Conservation (phyloP, 2,329 filamentous ascomycete genomes). For the Alternaria burnsii region DNA sequence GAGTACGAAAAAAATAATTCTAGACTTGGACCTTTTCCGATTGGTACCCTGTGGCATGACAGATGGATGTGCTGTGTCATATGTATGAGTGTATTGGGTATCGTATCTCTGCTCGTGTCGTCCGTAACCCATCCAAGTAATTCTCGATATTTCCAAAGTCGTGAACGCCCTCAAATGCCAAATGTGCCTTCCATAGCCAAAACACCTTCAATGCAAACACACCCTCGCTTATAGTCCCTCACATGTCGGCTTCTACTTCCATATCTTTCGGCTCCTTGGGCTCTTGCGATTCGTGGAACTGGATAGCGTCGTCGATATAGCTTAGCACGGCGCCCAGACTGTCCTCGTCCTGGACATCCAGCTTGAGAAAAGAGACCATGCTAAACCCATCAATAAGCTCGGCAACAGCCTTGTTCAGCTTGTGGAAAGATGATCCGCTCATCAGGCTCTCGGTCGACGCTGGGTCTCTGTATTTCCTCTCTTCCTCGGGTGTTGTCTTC, state of each 20-base stretch:
- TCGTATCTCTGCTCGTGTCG: slow-evolving; percentile 7
- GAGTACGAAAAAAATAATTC: not conserved
- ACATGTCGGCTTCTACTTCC: slow-evolving; percentile 8
- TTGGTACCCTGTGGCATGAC: not conserved
- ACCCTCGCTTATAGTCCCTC: not conserved
- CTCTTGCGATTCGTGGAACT: slow-evolving; percentile 92
- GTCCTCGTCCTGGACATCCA: slow-evolving; percentile 91
- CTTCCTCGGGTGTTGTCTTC: slow-evolving; percentile 54
- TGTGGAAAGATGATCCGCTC: slow-evolving; percentile 81
- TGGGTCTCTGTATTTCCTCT: slow-evolving; percentile 66
- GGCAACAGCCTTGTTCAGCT: slow-evolving; percentile 86
- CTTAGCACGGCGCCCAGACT: slow-evolving; percentile 85
- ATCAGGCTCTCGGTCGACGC: slow-evolving; percentile 74
- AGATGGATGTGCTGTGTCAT: not conserved
- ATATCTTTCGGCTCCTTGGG: slow-evolving; percentile 76
- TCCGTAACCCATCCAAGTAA: not conserved
- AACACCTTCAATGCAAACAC: slow-evolving; percentile 16
- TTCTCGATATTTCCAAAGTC: not conserved
- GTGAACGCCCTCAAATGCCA: slow-evolving; percentile 8
- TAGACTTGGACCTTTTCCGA: not conserved
- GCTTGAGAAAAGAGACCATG: slow-evolving; percentile 93
- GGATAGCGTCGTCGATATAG: slow-evolving; percentile 93
- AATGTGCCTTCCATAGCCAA: not conserved
- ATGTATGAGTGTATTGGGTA: slow-evolving; percentile 9
- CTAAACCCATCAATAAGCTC: slow-evolving; percentile 95